Percentiles rank a stretch among this genome's conserved stretches.
phyloP scores from a whole-genome alignment of 2,329 filamentous ascomycete species.

The Stachybotrys chlorohalonatus region DNA sequence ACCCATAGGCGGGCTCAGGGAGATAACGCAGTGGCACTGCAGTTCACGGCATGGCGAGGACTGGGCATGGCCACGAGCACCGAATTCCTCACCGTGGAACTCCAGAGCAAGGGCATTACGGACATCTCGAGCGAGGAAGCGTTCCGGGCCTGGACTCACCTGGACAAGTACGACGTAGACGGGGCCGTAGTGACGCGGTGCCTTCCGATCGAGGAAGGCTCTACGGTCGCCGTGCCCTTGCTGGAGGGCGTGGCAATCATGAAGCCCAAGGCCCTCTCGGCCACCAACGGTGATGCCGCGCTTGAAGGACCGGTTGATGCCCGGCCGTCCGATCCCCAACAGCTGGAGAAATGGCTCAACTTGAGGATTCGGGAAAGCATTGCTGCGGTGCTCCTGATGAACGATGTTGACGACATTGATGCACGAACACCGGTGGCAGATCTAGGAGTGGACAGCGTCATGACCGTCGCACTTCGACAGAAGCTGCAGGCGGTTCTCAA shows the following conservation, averaged over 20 bases:
- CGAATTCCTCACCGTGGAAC: constrained; percentile 3
- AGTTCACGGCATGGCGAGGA: constrained; percentile 3
- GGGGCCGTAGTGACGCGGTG: constrained; percentile 3
- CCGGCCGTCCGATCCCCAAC: not conserved
- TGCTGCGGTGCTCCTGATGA: not conserved
- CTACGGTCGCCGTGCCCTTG: not conserved
- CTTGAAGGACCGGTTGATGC: not conserved
- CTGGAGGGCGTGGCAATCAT: not conserved
- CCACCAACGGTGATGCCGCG: not conserved
- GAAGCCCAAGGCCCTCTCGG: not conserved
- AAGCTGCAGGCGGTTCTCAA: not conserved
- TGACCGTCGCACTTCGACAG: constrained; percentile 3
- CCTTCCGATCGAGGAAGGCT: constrained; percentile 2
- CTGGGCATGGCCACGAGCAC: constrained; percentile 5
- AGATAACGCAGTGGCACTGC: constrained; percentile 3
- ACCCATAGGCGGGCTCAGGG: constrained; percentile 2
- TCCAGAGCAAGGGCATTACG: constrained; percentile 6
- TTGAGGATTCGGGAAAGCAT: not conserved
- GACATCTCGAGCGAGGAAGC: constrained; percentile 5
- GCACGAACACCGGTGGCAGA: not conserved
- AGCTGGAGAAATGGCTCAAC: not conserved
- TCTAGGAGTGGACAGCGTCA: constrained; percentile 2
- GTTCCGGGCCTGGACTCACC: constrained; percentile 4
- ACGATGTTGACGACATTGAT: constrained; percentile 1
- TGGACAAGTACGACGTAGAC: constrained; percentile 2